Base-by-base conservation (phyloP, 2,329 filamentous ascomycete genomes). In the Colletotrichum eleusines region DNA sequence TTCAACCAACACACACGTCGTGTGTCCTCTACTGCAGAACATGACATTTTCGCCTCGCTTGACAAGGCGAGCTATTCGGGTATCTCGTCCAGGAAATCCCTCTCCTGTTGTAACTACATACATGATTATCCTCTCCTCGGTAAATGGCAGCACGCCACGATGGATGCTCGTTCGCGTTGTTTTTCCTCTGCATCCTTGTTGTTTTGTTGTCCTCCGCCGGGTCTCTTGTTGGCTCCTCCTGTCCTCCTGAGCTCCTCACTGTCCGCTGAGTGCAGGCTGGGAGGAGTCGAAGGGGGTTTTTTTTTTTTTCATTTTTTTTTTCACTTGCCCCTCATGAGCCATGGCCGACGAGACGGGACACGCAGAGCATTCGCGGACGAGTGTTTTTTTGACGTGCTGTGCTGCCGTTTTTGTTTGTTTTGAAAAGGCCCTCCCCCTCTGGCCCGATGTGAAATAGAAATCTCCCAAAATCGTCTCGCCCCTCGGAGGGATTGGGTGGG, bases 41-140 rank as follows among this genome's bases (percentile, higher is more conserved):
- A 69, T 54, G 38, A 61, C 14, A 57, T 26, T 66, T 28, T n/a
- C n/a, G 57, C 55, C 55, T 61, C 48, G 42, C 67, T 33, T 57
- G 7, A 7, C 12, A 40, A 55, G 33, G 62, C 44, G 63, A 68
- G 64, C 62, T 63, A 59, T 64, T 71, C 51, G 69, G 64, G 64
- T 63, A 71, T 71, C 64, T 71, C 68, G 67, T 71, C 53, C 58
- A 63, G 63, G 53, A 68, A 68, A 63, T 28, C 3, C 48, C 16
- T 16, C 31, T 63, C 58, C 64, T 69, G 58, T 35, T 54, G 48
- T 23, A 33, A 44, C 48, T 54, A 68, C 68, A 68, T 63, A 35
- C 53, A 62, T 59, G 12, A 11, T 48, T 33, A 26, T 26, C 35
- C 23, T 18, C 33, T 26, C 11, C 23, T 54, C 20, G 23, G 26